phyloP scores from a whole-genome alignment of 148 eudicot species.

The Spergularia marina region DNA sequence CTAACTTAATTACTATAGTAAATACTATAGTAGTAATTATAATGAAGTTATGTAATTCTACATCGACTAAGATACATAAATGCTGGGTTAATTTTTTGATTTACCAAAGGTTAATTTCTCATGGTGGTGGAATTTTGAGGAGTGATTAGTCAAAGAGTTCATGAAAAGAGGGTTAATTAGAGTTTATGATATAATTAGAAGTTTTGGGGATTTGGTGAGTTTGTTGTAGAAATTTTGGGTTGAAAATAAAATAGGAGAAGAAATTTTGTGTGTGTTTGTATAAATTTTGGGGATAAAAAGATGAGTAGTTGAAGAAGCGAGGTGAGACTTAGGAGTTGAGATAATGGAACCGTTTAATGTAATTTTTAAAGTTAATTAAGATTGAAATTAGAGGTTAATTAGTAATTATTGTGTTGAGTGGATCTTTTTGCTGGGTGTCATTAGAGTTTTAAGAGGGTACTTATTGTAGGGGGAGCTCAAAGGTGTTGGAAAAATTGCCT shows the following conservation, averaged over 20 bases:
- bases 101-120: neutral
- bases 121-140: neutral
- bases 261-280: neutral
- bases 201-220: slow-evolving; percentile 18
- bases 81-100: neutral
- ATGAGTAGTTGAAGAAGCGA: slow-evolving; percentile 36
- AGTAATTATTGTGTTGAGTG: slow-evolving; percentile 1
- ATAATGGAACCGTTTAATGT: neutral
- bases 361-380: neutral
- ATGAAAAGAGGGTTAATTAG: slow-evolving; percentile 17
- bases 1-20: neutral
- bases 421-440: slow-evolving; percentile 13
- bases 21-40: too few species aligned
- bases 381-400: neutral
- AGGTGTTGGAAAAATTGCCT: slow-evolving; percentile 14
- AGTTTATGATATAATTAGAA: neutral
- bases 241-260: neutral
- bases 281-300: slow-evolving; percentile 9
- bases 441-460: neutral
- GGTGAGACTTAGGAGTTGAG: slow-evolving; percentile 20
- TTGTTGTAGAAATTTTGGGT: slow-evolving; percentile 24
- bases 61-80: neutral
- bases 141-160: slow-evolving; percentile 5
- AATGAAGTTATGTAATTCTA: neutral
- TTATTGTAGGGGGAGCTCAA: slow-evolving; percentile 21